These are phyloP conservation scores for Phytophthora melonis DNA, from an alignment of 352 stramenopile species.

Conservation along the genomic window DNA sequence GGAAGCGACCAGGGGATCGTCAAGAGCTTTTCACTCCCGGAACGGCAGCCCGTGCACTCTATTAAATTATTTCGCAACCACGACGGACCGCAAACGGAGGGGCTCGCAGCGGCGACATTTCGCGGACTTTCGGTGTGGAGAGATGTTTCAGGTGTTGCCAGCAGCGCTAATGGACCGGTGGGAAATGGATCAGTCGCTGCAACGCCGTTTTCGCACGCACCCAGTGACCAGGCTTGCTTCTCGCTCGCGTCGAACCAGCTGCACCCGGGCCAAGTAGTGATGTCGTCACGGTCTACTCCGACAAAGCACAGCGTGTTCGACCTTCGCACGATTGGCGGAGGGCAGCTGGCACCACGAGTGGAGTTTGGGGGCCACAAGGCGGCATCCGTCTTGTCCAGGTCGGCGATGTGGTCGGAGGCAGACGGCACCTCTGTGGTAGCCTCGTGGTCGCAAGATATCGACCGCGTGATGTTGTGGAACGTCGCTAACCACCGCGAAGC, in stretches of 20 bases:
- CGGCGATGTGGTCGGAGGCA: slow-evolving; percentile 53
- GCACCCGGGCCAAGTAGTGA: slow-evolving; percentile 41
- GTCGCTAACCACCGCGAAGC: slow-evolving; percentile 31
- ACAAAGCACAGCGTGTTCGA: slow-evolving; percentile 60
- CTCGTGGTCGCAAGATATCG: slow-evolving; percentile 44
- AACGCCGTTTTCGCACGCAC: slow-evolving; percentile 29
- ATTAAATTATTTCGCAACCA: slow-evolving; percentile 44
- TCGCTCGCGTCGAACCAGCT: slow-evolving; percentile 44
- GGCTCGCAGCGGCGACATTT: slow-evolving; percentile 56
- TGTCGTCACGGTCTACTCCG: slow-evolving; percentile 50
- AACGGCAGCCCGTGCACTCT: slow-evolving; percentile 66
- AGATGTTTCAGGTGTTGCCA: slow-evolving; percentile 24
- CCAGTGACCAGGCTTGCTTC: slow-evolving; percentile 43
- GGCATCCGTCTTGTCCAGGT: slow-evolving; percentile 52
- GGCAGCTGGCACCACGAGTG: slow-evolving; percentile 21
- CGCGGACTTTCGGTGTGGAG: slow-evolving; percentile 53
- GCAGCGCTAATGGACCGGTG: not conserved
- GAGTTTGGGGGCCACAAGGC: slow-evolving; percentile 53
- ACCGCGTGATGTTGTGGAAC: slow-evolving; percentile 38
- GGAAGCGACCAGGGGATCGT: slow-evolving; percentile 40
- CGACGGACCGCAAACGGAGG: slow-evolving; percentile 33
- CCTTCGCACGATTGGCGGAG: slow-evolving; percentile 24
- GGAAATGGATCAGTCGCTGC: slow-evolving; percentile 14
- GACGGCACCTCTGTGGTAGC: slow-evolving; percentile 36
- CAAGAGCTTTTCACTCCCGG: slow-evolving; percentile 42